Percentiles rank a stretch among this genome's conserved stretches.
Evolutionary conservation across 306 rosid species (phyloP).

Genomic region (Ormosia emarginata): DNA sequence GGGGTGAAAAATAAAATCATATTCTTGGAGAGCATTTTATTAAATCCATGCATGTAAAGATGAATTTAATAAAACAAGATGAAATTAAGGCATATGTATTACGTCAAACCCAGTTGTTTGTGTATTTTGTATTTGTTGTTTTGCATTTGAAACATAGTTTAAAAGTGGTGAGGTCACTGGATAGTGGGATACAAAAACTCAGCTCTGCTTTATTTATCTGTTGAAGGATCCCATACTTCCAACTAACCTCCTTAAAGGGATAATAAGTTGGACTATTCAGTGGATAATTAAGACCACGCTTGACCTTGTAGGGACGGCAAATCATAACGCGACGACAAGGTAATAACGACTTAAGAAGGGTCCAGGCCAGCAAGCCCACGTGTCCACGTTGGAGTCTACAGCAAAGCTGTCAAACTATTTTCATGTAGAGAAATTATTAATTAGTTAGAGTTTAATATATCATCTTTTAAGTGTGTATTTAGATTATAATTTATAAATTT

Average conservation of each 20-base stretch:
- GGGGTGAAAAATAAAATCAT: neutral
- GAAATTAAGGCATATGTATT: too few relatives aligned
- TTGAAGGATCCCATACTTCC: conserved; percentile 10
- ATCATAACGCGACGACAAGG: conserved; percentile 15
- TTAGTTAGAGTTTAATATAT: too few relatives aligned
- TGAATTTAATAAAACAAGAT: too few relatives aligned
- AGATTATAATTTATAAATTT: too few relatives aligned
- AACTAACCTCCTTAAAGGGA: conserved; percentile 7
- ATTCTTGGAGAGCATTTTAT: neutral
- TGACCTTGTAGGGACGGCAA: conserved; percentile 28
- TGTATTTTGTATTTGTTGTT: conserved; percentile 21
- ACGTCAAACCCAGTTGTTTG: neutral
- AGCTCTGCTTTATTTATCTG: neutral
- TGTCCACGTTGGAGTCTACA: conserved; percentile 11
- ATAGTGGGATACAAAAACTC: conserved; percentile 14
- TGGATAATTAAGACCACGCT: conserved; percentile 34
- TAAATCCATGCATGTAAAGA: neutral
- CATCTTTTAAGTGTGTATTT: too few relatives aligned
- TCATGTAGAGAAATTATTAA: too few relatives aligned
- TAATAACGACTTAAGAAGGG: conserved; percentile 21
- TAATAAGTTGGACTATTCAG: conserved; percentile 20
- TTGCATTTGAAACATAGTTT: neutral
- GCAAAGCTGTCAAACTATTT: neutral
- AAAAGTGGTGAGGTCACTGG: neutral
- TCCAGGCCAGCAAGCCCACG: conserved; percentile 24